These are phyloP conservation scores for Alloascoidea africana DNA, from an alignment of 805 yeast species.

Conservation along the genomic window DNA sequence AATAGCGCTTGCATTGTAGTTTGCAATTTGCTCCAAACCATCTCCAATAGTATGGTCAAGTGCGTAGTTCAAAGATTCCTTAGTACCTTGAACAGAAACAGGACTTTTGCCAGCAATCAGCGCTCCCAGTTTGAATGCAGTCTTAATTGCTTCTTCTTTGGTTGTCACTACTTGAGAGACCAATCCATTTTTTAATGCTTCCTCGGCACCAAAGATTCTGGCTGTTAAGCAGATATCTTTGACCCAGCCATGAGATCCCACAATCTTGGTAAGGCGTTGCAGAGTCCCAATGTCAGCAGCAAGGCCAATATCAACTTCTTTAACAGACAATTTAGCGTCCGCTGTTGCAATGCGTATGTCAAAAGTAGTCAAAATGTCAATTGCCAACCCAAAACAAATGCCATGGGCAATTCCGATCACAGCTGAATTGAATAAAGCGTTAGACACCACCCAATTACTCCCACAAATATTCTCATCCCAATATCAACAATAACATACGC, in stretches of 20 bases:
- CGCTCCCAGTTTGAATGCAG: slow-evolving; percentile 34
- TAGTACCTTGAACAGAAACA: slow-evolving; percentile 55
- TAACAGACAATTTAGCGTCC: slow-evolving; percentile 39
- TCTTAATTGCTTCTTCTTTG: slow-evolving; percentile 31
- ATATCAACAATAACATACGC: slow-evolving; percentile 9
- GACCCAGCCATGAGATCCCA: slow-evolving; percentile 39
- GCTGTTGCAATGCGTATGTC: slow-evolving; percentile 40
- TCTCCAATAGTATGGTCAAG: slow-evolving; percentile 22
- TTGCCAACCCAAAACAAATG: slow-evolving; percentile 44
- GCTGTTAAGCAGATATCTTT: slow-evolving; percentile 52
- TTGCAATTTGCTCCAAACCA: slow-evolving; percentile 38
- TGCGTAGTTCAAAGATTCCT: slow-evolving; percentile 32
- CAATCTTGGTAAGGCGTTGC: slow-evolving; percentile 44
- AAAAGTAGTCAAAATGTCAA: slow-evolving; percentile 48
- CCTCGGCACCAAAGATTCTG: slow-evolving; percentile 33
- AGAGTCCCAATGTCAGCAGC: slow-evolving; percentile 71
- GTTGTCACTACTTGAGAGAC: slow-evolving; percentile 31
- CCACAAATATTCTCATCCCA: neutral
- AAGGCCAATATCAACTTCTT: slow-evolving; percentile 61
- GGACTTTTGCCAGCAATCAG: slow-evolving; percentile 29
- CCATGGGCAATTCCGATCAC: slow-evolving; percentile 61
- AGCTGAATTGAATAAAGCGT: slow-evolving; percentile 16
- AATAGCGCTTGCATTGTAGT: slow-evolving; percentile 25
- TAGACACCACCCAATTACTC: slow-evolving; percentile 1
- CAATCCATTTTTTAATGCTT: slow-evolving; percentile 41